Conservation (phyloP, 2,329 filamentous ascomycete genomes). For the Colletotrichum tanaceti region DNA sequence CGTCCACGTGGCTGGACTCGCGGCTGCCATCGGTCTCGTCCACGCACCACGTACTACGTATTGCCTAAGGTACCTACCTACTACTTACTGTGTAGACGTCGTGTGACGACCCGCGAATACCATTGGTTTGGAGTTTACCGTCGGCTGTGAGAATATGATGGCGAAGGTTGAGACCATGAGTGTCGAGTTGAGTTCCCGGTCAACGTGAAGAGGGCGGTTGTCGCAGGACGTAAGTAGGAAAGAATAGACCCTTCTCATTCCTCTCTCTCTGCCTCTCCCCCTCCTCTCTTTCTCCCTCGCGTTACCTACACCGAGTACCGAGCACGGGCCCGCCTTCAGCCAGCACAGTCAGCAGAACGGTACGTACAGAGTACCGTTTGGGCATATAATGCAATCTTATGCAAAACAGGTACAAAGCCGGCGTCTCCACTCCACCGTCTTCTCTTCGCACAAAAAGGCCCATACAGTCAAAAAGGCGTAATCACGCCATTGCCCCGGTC, state of each 20-base stretch:
- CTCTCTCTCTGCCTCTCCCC: background rate
- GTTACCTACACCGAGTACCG: no score
- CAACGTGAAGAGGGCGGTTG: background rate
- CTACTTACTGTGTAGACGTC: background rate
- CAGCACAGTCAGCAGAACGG: background rate
- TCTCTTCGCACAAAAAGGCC: constrained; percentile 23
- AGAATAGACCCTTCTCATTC: background rate
- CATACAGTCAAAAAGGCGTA: constrained; percentile 16
- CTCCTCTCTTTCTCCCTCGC: background rate
- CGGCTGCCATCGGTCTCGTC: constrained; percentile 29
- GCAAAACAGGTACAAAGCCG: background rate
- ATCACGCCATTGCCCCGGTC: constrained; percentile 41
- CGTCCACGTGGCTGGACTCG: constrained; percentile 24
- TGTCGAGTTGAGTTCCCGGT: background rate
- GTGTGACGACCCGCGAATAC: constrained; percentile 14
- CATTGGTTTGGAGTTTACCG: constrained; percentile 6
- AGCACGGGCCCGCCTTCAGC: background rate
- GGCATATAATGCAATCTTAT: constrained; percentile 9
- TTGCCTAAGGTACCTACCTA: no score
- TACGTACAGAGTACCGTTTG: background rate
- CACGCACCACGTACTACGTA: background rate
- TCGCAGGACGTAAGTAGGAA: background rate
- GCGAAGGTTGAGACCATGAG: background rate
- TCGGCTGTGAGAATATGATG: constrained; percentile 7
- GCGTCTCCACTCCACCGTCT: constrained; percentile 5